phyloP scores from a whole-genome alignment of 345 rosid species.

The Lagerstroemia speciosa region DNA sequence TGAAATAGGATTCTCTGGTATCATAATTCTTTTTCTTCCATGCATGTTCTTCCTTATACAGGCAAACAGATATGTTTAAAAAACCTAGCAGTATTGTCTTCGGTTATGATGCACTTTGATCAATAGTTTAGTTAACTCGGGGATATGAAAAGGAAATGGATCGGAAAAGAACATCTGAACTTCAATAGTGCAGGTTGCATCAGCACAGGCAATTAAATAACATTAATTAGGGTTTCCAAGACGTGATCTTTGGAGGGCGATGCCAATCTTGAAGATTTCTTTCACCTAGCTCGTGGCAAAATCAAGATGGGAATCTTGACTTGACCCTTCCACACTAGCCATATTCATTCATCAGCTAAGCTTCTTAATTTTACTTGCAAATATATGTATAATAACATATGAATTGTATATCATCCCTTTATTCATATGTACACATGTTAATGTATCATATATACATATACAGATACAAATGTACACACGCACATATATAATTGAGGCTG shows the following conservation, averaged over 20 bases:
- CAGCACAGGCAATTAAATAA: neutral
- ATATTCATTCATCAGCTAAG: neutral
- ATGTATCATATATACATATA: no score
- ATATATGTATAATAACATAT: neutral
- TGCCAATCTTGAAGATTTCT: conserved; percentile 10
- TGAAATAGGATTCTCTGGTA: no score
- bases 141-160: neutral
- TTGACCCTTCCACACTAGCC: conserved; percentile 3
- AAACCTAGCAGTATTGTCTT: neutral
- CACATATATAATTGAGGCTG: no score
- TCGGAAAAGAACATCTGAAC: neutral
- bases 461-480: no score
- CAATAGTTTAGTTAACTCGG: neutral
- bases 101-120: neutral
- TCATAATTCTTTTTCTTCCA: no score
- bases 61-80: conserved; percentile 5
- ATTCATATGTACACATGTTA: no score
- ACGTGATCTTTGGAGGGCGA: conserved; percentile 12
- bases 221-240: conserved; percentile 5
- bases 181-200: neutral
- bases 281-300: conserved; percentile 9
- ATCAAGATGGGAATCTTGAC: conserved; percentile 24
- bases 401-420: no score
- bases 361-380: neutral
- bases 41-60: conserved; percentile 17